phyloP scores from a whole-genome alignment of 768 basidiomycete genomes.

The Exidia glandulosa region DNA sequence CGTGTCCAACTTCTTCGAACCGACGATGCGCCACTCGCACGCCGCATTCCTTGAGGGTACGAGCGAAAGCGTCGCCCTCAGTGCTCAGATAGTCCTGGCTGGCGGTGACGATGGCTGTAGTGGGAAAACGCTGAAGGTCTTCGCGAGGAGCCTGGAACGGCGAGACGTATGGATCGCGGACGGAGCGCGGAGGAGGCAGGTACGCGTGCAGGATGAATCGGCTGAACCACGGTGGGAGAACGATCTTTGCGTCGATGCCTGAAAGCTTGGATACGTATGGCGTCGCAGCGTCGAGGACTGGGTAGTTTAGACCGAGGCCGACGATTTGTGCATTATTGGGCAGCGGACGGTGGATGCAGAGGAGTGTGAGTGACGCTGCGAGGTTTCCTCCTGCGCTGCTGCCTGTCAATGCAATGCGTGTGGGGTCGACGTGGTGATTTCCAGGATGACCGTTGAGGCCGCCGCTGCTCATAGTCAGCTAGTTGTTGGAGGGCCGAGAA shows the following conservation, averaged over 20 bases:
- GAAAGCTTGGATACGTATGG: conserved; percentile 9
- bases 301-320: conserved; percentile 8
- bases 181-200: conserved; percentile 7
- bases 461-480: neutral
- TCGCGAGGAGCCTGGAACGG: conserved; percentile 4
- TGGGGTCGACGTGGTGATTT: neutral
- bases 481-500: neutral
- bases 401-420: conserved; percentile 8
- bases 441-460: conserved; percentile 4
- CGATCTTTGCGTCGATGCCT: conserved; percentile 1
- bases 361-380: conserved; percentile 8
- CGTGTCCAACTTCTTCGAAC: conserved; percentile 11
- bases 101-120: conserved; percentile 9
- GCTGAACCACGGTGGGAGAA: conserved; percentile 7
- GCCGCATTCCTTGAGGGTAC: conserved; percentile 1
- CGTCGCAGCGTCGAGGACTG: conserved; percentile 5
- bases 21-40: conserved; percentile 6
- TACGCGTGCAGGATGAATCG: conserved; percentile 7
- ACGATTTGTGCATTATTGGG: conserved; percentile 2
- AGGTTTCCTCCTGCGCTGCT: conserved; percentile 9
- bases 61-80: conserved; percentile 9
- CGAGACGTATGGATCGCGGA: conserved; percentile 6
- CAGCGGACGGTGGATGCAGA: conserved; percentile 4
- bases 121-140: conserved; percentile 5
- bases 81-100: conserved; percentile 8